These are phyloP conservation scores for Cercospora brassicicola DNA, from an alignment of 2,329 filamentous ascomycete species.

Conservation along the genomic window DNA sequence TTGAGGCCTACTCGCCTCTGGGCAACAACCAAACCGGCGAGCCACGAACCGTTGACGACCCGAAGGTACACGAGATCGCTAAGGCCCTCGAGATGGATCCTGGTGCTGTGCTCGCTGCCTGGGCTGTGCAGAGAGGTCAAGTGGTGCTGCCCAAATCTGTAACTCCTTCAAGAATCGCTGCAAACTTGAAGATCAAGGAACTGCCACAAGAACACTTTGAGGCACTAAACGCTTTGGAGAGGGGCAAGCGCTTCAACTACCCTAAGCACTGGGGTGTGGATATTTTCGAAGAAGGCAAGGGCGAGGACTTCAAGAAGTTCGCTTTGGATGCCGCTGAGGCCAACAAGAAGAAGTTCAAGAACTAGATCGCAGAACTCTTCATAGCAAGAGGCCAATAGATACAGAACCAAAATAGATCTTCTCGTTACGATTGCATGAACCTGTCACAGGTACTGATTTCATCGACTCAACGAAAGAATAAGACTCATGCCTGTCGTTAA, in stretches of 20 bases:
- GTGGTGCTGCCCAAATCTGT: constrained; percentile 29
- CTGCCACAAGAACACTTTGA: constrained; percentile 41
- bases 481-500: too few relatives aligned
- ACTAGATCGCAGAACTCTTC: constrained; percentile 2
- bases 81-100: constrained; percentile 21
- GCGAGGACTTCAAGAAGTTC: constrained; percentile 40
- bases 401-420: too few relatives aligned
- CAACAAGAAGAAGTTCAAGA: constrained; percentile 42
- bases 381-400: not conserved
- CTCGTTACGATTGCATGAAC: not conserved
- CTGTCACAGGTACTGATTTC: too few relatives aligned
- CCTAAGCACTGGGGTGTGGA: constrained; percentile 48
- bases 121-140: constrained; percentile 25
- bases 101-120: constrained; percentile 22
- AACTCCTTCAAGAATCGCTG: constrained; percentile 28
- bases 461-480: too few relatives aligned
- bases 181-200: constrained; percentile 33
- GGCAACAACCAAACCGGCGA: constrained; percentile 42
- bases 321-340: constrained; percentile 40
- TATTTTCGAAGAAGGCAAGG: constrained; percentile 48
- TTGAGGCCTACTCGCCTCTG: constrained; percentile 29
- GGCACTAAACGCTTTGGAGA: constrained; percentile 44
- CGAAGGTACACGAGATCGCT: constrained; percentile 24
- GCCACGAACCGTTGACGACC: constrained; percentile 25
- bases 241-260: constrained; percentile 49